Evolutionary conservation across 768 basidiomycete species (phyloP), one percentile per base, ranked within the genome.

Genomic region (Collybiopsis luxurians): DNA sequence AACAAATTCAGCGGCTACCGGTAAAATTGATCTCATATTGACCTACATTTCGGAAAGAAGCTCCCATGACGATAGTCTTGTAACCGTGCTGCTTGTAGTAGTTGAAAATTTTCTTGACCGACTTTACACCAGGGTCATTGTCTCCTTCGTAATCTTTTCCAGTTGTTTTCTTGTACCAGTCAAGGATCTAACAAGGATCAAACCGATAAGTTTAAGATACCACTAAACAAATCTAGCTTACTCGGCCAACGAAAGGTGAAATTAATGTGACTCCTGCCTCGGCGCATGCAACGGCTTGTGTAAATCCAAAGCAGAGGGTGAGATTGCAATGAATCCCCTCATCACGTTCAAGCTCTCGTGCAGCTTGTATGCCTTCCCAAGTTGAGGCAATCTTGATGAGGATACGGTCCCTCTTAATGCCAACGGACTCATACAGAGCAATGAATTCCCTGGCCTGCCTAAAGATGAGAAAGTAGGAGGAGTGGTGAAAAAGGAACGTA

Each of bases 11-110:
- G 43, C 46, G 15, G 51, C 49, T 50, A 50, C 63, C 51, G 23
- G 47, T 5, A 3, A 46, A 45, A 11, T 36, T 51, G 13, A 27
- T 52, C 11, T 38, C 5, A 51, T 42, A 23, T 34, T 17, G 2
- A 77, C 89, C 57, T 64, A 95, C 88, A 80, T 98, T 98, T 71
- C 97, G 91, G 95, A 99, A 98, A 30, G 94, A 96, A 58, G 97
- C 97, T 70, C 96, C 97, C 97, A 98, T 98, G 73, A 98, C 96
- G 75, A 99, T 98, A 65, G 97, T 99, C 68, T 95, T 92, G 85
- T 99, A 98, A 59, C 84, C 82, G 76, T 98, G 85, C 71, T 97
- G 95, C 83, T 98, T 98, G 86, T 99, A 99, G 75, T 95, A 98
- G 81, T 96, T 92, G 86, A 89, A 99, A 79, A 99, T 99, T 76